A percentile compares a stretch with the other conserved stretches of the same genome.
phyloP scores from a whole-genome alignment of 2,329 filamentous ascomycete species.

The Fusarium guadeloupense region DNA sequence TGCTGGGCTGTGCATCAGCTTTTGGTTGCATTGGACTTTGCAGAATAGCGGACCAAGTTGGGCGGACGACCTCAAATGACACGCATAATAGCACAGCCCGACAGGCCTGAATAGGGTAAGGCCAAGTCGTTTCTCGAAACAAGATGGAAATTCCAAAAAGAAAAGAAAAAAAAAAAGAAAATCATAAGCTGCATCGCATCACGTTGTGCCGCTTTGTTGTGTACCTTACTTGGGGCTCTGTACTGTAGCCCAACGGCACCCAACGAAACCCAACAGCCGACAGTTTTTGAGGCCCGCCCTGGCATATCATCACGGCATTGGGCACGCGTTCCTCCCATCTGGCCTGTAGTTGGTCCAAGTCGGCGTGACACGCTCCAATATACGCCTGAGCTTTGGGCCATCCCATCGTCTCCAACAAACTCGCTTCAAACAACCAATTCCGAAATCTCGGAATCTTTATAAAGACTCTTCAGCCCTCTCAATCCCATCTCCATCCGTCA shows the following conservation, averaged over 20 bases:
- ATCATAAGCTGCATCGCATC: too few relatives aligned
- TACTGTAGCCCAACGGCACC: slow-evolving; percentile 32
- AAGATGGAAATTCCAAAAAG: slow-evolving; percentile 36
- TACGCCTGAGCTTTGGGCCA: slow-evolving; percentile 36
- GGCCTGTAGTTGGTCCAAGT: slow-evolving; percentile 20
- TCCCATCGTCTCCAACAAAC: slow-evolving; percentile 3
- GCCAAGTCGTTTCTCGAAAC: slow-evolving; percentile 3
- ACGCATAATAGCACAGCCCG: slow-evolving; percentile 28
- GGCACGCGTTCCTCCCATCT: slow-evolving; percentile 2
- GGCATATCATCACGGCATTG: slow-evolving; percentile 12
- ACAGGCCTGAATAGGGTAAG: background rate
- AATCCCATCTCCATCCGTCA: background rate
- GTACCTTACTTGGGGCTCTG: slow-evolving; percentile 4
- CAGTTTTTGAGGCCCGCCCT: slow-evolving; percentile 31
- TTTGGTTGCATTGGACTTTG: slow-evolving; percentile 1
- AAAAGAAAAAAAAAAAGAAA: too few relatives aligned
- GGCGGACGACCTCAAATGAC: slow-evolving; percentile 9
- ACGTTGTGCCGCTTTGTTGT: background rate
- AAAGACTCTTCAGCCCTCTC: slow-evolving; percentile 1
- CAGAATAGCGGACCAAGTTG: slow-evolving; percentile 8
- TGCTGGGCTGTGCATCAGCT: slow-evolving; percentile 13
- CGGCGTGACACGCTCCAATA: slow-evolving; percentile 28
- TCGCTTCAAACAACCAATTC: background rate
- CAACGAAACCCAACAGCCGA: slow-evolving; percentile 30
- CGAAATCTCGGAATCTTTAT: slow-evolving; percentile 1